Conservation (phyloP, 2,329 filamentous ascomycete genomes). For the Paraphoma sp. region DNA sequence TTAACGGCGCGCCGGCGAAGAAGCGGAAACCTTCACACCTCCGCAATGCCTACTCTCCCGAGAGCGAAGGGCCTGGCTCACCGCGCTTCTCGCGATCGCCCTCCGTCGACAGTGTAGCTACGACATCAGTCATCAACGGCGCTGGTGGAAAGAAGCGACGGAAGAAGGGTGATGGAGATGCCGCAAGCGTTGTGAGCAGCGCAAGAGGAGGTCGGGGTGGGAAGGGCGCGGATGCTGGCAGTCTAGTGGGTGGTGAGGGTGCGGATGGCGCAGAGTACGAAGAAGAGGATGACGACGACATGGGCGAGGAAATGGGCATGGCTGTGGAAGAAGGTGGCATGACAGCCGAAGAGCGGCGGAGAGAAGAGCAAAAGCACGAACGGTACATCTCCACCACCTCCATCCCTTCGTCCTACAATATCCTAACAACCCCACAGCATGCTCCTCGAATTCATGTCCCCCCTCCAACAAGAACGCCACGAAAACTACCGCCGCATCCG, state of each 20-base stretch:
- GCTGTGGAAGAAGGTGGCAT: slow-evolving; percentile 58
- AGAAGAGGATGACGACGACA: slow-evolving; percentile 61
- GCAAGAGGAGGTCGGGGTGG: slow-evolving; percentile 34
- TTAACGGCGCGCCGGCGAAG: slow-evolving; percentile 57
- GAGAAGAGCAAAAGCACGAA: slow-evolving; percentile 72
- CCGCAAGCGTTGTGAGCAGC: slow-evolving; percentile 46
- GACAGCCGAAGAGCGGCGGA: slow-evolving; percentile 65
- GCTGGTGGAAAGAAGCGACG: slow-evolving; percentile 64
- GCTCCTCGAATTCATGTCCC: slow-evolving; percentile 69
- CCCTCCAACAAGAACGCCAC: slow-evolving; percentile 72
- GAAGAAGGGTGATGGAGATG: slow-evolving; percentile 32
- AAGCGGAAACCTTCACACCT: slow-evolving; percentile 77
- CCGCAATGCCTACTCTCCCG: slow-evolving; percentile 80
- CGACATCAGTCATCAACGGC: slow-evolving; percentile 52
- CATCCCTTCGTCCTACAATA: neutral
- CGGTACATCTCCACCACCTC: slow-evolving; percentile 38
- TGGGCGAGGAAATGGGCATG: slow-evolving; percentile 51
- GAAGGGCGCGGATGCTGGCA: slow-evolving; percentile 33
- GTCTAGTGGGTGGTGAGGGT: slow-evolving; percentile 47
- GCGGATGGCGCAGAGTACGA: slow-evolving; percentile 64
- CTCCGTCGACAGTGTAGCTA: slow-evolving; percentile 67
- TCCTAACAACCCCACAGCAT: slow-evolving; percentile 47
- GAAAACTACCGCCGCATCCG: slow-evolving; percentile 74
- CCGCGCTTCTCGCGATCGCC: slow-evolving; percentile 68
- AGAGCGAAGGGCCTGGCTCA: slow-evolving; percentile 55